A percentile compares a stretch with the other conserved stretches of the same genome.
phyloP scores from a whole-genome alignment of 1,139 yeast genomes.

The Diutina sp. region DNA sequence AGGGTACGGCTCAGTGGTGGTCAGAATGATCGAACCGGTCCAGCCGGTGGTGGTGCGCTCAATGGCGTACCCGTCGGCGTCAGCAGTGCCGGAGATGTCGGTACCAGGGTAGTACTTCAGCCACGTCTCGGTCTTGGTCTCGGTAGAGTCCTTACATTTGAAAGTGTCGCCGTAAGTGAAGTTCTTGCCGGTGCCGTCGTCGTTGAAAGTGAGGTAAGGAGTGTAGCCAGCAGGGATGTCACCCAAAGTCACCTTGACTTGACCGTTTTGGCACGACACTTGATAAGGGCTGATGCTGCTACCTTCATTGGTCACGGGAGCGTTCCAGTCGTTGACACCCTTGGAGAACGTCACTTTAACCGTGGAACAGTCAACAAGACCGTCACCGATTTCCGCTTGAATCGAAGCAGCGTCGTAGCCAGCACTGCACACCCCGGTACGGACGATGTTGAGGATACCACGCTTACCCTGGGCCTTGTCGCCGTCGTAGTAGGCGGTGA shows the following conservation, averaged over 20 bases:
- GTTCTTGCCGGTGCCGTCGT: neutral
- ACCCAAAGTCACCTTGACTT: neutral
- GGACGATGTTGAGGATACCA: neutral
- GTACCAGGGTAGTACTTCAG: neutral
- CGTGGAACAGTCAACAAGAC: neutral
- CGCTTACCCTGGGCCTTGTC: neutral
- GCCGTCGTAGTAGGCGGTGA: neutral
- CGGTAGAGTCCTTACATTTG: neutral
- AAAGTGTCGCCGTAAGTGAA: neutral
- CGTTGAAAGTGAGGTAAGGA: neutral
- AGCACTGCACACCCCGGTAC: neutral
- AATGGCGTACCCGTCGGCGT: neutral
- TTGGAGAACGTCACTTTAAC: neutral
- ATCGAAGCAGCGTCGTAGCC: neutral
- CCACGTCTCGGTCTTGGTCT: neutral
- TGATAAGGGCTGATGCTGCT: neutral
- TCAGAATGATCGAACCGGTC: neutral
- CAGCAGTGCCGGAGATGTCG: neutral
- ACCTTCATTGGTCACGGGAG: neutral
- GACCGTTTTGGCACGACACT: neutral
- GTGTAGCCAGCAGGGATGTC: neutral
- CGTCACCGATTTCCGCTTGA: neutral
- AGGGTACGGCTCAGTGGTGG: neutral
- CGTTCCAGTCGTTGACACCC: neutral
- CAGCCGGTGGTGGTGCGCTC: neutral